Base-by-base conservation (phyloP, 495 filamentous ascomycete species). In the Cercophora sp. region DNA sequence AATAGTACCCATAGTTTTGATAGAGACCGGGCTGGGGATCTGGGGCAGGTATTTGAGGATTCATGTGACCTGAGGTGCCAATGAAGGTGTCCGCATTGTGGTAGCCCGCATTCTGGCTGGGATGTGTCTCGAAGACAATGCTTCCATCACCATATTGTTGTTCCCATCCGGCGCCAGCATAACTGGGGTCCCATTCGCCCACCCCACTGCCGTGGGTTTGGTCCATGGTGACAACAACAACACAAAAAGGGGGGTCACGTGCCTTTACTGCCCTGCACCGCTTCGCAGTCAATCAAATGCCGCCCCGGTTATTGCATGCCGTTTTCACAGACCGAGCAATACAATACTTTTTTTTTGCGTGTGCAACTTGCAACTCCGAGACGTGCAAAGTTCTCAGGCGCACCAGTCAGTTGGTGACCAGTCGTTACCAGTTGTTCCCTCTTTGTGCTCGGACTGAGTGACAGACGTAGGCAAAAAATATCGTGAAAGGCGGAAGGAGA, bases 121-220 rank as follows among this genome's bases (percentile, higher is more conserved):
- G 34, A 22, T 50, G 35, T 11, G 55, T 44, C 39, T 59, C 54
- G 11, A 64, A 64, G 22, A n/a, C 34, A 10, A 58, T 39, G 11
- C 34, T 16, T 5, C 29, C 18, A 11, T 41, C 36, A 16, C 24
- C 29, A 20, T 59, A 59, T 42, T 62, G 61, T 23, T 65, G 64
- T 5, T 59, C 59, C 64, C 64, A 67, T 13, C 48, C 15, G 13
- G 31, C 19, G 26, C 39, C 16, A 46, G 59, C 64, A 47, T 22
- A 48, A 35, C 29, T 62, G 4, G 61, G 41, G 23, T 62, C 62
- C 64, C 64, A 67, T 27, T 54, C 51, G 19, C 51, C 49, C 20
- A 60, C 51, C 36, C 55, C 54, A 25, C 29, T 48, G 29, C 39
- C 49, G 48, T 64, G 61, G 43, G 34, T 35, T 35, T 59, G 59